A percentile compares a stretch with the other conserved stretches of the same genome.
phyloP scores from a whole-genome alignment of 2,329 filamentous ascomycete species.

The Colletotrichum euphorbiae region DNA sequence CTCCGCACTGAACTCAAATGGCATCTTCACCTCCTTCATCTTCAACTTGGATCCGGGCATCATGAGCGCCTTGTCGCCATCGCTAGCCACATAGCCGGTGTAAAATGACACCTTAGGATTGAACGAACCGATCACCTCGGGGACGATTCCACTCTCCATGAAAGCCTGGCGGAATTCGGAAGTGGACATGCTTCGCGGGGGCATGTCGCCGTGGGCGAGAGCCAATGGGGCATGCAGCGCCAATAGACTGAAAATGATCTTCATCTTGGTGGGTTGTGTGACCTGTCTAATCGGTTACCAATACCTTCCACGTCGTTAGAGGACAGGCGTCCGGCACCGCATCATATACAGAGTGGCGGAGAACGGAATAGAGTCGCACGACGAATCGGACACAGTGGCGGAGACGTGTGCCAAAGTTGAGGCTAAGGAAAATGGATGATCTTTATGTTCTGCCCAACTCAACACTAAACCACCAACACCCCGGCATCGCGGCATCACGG shows the following conservation, averaged over 20 bases:
- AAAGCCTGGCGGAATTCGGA: conserved; percentile 45
- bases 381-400: not conserved
- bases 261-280: conserved; percentile 9
- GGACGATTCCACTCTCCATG: conserved; percentile 44
- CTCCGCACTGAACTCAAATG: conserved; percentile 47
- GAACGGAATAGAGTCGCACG: no score
- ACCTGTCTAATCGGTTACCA: not conserved
- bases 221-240: conserved; percentile 19
- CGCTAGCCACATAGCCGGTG: conserved; percentile 40
- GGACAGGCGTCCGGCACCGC: not conserved
- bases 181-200: conserved; percentile 41
- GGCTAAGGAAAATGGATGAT: conserved; percentile 9
- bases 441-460: conserved; percentile 2
- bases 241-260: conserved; percentile 9
- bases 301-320: rapidly evolving
- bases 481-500: conserved; percentile 6
- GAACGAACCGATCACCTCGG: conserved; percentile 45
- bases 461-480: not conserved
- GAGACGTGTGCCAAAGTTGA: not conserved
- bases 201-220: conserved; percentile 20
- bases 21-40: conserved; percentile 41
- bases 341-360: not conserved
- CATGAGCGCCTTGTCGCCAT: conserved; percentile 42
- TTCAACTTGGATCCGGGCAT: conserved; percentile 43
- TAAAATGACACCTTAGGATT: conserved; percentile 46